phyloP scores from a whole-genome alignment of 768 basidiomycete species.

The Termitomyces sp. region DNA sequence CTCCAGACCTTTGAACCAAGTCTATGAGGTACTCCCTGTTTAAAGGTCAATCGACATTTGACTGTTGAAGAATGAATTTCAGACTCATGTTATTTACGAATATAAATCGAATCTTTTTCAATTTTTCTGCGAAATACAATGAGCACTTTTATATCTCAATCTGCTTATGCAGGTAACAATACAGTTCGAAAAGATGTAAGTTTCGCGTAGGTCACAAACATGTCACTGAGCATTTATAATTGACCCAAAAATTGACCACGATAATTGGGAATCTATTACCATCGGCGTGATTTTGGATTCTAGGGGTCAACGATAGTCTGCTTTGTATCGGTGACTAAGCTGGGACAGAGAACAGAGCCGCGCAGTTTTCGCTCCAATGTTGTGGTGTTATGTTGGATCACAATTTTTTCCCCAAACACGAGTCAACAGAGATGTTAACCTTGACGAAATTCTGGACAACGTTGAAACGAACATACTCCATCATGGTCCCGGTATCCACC shows the following conservation, averaged over 20 bases:
- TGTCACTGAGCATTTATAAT: too few species aligned
- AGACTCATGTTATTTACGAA: background rate
- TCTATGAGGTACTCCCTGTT: background rate
- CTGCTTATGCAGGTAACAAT: too few species aligned
- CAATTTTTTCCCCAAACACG: constrained; percentile 2
- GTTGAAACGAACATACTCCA: constrained; percentile 24
- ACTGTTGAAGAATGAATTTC: background rate
- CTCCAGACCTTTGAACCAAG: background rate
- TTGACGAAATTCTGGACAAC: constrained; percentile 20
- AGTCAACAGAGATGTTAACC: constrained; percentile 12
- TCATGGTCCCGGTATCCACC: constrained; percentile 17
- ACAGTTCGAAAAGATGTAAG: too few species aligned
- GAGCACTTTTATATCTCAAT: too few species aligned
- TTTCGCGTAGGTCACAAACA: too few species aligned
- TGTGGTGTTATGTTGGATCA: background rate
- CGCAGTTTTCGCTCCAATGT: background rate
- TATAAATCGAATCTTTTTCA: background rate
- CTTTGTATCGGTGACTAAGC: too few species aligned
- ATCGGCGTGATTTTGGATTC: too few species aligned
- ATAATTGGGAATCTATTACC: too few species aligned
- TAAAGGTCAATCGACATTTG: background rate
- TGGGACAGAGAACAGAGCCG: too few species aligned
- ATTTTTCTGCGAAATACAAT: background rate
- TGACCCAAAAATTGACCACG: too few species aligned
- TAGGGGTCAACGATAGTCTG: too few species aligned